Evolutionary conservation across 2,329 filamentous ascomycete genomes (phyloP).

Genomic region (Botrytis galanthina): DNA sequence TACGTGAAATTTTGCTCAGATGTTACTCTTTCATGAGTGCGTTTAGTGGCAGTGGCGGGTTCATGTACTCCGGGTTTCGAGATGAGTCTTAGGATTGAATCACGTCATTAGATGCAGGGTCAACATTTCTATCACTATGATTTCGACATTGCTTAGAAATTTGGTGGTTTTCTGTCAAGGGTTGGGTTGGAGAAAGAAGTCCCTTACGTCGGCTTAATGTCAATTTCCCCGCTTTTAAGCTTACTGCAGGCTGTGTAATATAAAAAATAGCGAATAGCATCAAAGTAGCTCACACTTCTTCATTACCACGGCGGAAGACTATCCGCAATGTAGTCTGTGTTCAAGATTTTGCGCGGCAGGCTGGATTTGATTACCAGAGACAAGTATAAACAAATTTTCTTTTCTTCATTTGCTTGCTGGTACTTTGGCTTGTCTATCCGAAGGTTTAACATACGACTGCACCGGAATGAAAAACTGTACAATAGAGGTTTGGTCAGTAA

Average conservation of each 20-base stretch:
- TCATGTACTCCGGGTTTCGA: neutral
- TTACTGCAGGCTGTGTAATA: neutral
- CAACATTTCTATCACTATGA: neutral
- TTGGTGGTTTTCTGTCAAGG: neutral
- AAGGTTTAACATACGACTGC: neutral
- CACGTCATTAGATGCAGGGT: neutral
- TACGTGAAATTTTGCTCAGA: neutral
- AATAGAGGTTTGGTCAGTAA: neutral
- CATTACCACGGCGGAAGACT: neutral
- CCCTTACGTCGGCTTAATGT: neutral
- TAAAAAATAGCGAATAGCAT: neutral
- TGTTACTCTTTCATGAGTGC: neutral
- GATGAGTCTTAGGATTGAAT: neutral
- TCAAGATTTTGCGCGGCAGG: neutral
- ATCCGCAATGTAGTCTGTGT: neutral
- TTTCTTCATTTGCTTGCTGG: neutral
- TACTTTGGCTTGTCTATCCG: neutral
- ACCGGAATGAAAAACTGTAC: neutral
- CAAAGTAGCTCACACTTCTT: neutral
- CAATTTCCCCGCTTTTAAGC: neutral
- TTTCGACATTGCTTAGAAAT: neutral
- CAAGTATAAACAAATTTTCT: neutral
- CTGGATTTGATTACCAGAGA: neutral
- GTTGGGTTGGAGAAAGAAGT: neutral
- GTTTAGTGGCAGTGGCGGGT: neutral